Conservation (phyloP, 495 filamentous ascomycete genomes). For the Talaromyces nanjingensis region DNA sequence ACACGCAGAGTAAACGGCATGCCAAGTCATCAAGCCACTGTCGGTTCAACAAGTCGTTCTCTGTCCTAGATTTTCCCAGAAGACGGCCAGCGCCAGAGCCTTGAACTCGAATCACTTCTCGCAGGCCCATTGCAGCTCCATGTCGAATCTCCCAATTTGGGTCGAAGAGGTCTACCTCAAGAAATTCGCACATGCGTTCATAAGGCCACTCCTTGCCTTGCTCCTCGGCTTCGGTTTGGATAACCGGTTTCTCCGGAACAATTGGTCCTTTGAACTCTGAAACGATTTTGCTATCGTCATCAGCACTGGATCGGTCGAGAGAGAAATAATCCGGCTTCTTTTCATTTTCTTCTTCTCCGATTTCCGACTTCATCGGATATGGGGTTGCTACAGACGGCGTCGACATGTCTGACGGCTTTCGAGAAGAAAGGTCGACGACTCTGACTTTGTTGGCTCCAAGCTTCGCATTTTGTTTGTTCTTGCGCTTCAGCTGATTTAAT, state of each 20-base stretch:
- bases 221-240: constrained; percentile 60
- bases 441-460: constrained; percentile 81
- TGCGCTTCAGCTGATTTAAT: constrained; percentile 87
- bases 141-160: constrained; percentile 94
- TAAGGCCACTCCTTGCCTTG: constrained; percentile 89
- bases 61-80: constrained; percentile 56
- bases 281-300: constrained; percentile 89
- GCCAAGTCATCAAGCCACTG: constrained; percentile 89
- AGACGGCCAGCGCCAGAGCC: constrained; percentile 83
- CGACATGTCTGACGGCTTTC: constrained; percentile 60
- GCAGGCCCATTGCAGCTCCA: constrained; percentile 89
- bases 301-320: constrained; percentile 64
- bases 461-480: constrained; percentile 76
- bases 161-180: constrained; percentile 90
- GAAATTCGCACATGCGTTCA: constrained; percentile 86
- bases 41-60: constrained; percentile 74
- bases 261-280: constrained; percentile 86
- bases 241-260: constrained; percentile 50
- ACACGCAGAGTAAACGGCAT: constrained; percentile 84
- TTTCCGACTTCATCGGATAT: constrained; percentile 58
- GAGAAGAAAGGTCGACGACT: constrained; percentile 76
- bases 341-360: constrained; percentile 47
- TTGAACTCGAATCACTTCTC: constrained; percentile 88
- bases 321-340: constrained; percentile 71
- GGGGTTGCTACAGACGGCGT: constrained; percentile 59